phyloP scores from a whole-genome alignment of 2,329 filamentous ascomycete species.

The Phoma sp. region DNA sequence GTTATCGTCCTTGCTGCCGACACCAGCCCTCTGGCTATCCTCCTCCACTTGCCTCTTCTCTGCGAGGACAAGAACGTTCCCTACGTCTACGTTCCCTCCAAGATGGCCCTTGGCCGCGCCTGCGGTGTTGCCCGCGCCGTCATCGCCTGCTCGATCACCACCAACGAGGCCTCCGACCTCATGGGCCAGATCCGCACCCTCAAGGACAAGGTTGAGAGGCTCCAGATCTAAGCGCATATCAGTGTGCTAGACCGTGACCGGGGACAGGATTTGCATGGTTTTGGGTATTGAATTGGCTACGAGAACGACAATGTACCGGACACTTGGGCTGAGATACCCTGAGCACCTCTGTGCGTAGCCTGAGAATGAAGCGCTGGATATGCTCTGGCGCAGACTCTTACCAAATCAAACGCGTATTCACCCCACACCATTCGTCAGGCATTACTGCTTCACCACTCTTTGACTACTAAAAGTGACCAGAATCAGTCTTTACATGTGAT shows the following conservation, averaged over 20 bases:
- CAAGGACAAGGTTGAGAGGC: constrained; percentile 94
- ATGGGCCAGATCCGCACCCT: constrained; percentile 85
- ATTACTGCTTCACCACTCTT: not conserved
- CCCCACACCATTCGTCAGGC: not conserved
- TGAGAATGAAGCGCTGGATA: constrained; percentile 36
- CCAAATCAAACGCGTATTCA: constrained; percentile 13
- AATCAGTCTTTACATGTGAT: no score
- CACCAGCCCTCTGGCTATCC: constrained; percentile 82
- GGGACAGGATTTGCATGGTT: not conserved
- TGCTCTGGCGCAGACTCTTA: constrained; percentile 33
- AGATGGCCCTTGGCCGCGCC: constrained; percentile 74
- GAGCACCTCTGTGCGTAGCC: constrained; percentile 28
- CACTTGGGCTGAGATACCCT: constrained; percentile 27
- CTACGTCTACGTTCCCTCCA: constrained; percentile 70
- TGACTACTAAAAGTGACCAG: no score
- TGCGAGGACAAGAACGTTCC: constrained; percentile 84
- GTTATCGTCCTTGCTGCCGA: constrained; percentile 84
- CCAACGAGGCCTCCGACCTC: constrained; percentile 69
- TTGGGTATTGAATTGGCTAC: constrained; percentile 25
- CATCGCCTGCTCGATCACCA: constrained; percentile 87
- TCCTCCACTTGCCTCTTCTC: constrained; percentile 73
- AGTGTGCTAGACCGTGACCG: not conserved
- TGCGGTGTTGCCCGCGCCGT: constrained; percentile 89
- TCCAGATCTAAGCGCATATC: constrained; percentile 73
- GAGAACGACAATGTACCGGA: constrained; percentile 19